phyloP scores from a whole-genome alignment of 169 alveolate species.

The Cryptosporidium parvum region DNA sequence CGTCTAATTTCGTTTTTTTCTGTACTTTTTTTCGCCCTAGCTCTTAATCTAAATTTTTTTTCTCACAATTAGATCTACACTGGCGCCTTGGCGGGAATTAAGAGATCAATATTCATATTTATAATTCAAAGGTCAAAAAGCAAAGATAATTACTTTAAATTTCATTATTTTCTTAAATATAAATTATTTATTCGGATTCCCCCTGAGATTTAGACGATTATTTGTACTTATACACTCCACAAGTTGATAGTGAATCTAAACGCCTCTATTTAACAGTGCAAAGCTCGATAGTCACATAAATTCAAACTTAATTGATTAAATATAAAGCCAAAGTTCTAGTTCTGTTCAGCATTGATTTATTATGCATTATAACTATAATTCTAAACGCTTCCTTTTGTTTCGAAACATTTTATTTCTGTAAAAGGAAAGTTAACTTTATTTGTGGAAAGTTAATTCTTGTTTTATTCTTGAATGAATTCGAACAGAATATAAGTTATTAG shows the following conservation, averaged over 20 bases:
- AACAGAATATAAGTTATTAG: too few species aligned
- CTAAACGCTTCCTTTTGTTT: neutral
- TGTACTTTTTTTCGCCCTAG: neutral
- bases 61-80: conserved; percentile 33
- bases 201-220: neutral
- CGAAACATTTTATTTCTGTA: too few species aligned
- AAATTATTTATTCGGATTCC: too few species aligned
- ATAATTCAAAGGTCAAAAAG: neutral
- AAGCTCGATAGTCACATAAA: neutral
- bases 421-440: too few species aligned
- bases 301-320: too few species aligned
- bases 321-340: too few species aligned
- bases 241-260: neutral
- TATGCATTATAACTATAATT: neutral
- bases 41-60: conserved; percentile 25
- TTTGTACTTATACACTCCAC: too few species aligned
- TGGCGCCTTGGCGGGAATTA: conserved; percentile 73
- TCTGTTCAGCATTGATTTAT: too few species aligned
- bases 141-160: neutral
- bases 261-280: neutral
- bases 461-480: neutral
- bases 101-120: conserved; percentile 23
- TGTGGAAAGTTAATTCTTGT: too few species aligned
- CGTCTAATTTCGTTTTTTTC: neutral
- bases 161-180: too few species aligned